Percentiles rank a stretch among this genome's conserved stretches.
Conservation (phyloP, 2,329 filamentous ascomycete genomes). For the Calonectria leucothoes region DNA sequence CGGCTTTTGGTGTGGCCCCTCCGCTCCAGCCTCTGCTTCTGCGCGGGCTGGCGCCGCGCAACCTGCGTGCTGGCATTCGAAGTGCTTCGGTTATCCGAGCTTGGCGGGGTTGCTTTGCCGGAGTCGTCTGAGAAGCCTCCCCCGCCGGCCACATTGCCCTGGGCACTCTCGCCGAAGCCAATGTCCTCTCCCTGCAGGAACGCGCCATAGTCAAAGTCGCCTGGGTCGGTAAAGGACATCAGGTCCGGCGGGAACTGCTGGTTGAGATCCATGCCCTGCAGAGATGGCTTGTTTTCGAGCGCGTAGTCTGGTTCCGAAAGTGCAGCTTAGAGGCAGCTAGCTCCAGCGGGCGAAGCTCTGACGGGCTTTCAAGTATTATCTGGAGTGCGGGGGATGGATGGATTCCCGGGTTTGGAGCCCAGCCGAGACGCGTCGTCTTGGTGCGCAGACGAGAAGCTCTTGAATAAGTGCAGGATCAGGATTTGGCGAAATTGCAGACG, state of each 20-base stretch:
- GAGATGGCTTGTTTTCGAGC: background rate
- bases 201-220: slow-evolving; percentile 53
- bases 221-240: slow-evolving; percentile 44
- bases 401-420: background rate
- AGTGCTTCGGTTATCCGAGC: slow-evolving; percentile 39
- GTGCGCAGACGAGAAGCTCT: background rate
- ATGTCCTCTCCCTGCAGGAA: slow-evolving; percentile 49
- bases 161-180: slow-evolving; percentile 31
- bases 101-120: slow-evolving; percentile 46
- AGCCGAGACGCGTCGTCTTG: background rate
- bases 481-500: slow-evolving; percentile 21
- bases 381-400: background rate
- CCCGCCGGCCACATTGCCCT: slow-evolving; percentile 25
- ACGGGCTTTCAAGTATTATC: background rate
- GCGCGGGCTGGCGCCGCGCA: slow-evolving; percentile 24
- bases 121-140: slow-evolving; percentile 44
- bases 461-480: slow-evolving; percentile 6
- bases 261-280: slow-evolving; percentile 43
- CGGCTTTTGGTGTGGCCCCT: slow-evolving; percentile 75
- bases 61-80: slow-evolving; percentile 36
- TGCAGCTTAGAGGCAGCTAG: background rate
- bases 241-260: slow-evolving; percentile 41
- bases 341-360: background rate
- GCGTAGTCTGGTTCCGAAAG: background rate
- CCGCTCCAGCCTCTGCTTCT: slow-evolving; percentile 59